These are phyloP conservation scores for Leccinum cinnamomeum DNA, from an alignment of 1,284 basidiomycete species.

Conservation along the genomic window DNA sequence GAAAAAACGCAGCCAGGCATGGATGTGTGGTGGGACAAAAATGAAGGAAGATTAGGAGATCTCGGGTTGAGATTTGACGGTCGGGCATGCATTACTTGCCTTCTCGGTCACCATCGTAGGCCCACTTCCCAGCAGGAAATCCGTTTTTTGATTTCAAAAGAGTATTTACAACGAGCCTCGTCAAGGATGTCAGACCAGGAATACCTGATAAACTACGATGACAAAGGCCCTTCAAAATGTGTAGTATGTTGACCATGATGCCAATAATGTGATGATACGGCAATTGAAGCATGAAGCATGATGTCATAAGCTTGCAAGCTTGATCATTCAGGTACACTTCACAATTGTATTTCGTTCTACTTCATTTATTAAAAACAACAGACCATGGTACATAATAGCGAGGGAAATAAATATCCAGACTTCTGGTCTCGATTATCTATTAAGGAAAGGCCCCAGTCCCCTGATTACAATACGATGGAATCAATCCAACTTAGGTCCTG, in stretches of 20 bases:
- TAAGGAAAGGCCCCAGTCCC: not conserved
- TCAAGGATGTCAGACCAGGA: not conserved
- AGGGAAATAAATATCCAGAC: not conserved
- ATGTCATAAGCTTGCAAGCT: too few relatives aligned
- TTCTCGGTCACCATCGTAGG: conserved; percentile 20
- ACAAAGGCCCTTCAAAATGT: conserved; percentile 1
- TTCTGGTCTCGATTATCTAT: conserved; percentile 2
- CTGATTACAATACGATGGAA: not conserved
- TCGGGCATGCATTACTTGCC: conserved; percentile 28
- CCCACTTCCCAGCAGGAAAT: conserved; percentile 18
- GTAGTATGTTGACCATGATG: conserved; percentile 20
- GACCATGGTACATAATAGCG: conserved; percentile 14
- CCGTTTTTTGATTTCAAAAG: conserved; percentile 11
- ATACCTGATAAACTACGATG: conserved; percentile 7
- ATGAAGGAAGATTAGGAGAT: conserved; percentile 16
- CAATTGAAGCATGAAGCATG: not conserved
- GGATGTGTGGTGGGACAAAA: conserved; percentile 35
- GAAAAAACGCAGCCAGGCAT: conserved; percentile 28
- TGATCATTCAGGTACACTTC: not conserved
- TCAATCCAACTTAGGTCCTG: conserved; percentile 59
- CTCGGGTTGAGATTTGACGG: conserved; percentile 27
- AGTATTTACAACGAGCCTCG: conserved; percentile 3
- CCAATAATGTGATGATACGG: not conserved
- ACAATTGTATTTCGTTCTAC: conserved; percentile 4
- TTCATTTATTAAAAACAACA: not conserved